Conservation (phyloP, 768 basidiomycete genomes). For the Trametes maxima region DNA sequence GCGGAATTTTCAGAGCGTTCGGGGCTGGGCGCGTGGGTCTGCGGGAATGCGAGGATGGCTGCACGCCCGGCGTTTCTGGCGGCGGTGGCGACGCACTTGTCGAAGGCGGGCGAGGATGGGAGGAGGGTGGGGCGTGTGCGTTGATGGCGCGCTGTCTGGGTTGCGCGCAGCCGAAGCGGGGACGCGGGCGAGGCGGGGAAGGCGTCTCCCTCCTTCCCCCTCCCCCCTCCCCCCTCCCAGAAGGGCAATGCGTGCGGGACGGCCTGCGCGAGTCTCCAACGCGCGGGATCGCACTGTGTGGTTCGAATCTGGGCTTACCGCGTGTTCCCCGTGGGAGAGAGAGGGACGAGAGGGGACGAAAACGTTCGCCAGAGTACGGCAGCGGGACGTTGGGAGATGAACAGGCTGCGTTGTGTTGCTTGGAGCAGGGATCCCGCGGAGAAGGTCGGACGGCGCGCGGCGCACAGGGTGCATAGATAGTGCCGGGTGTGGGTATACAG, state of each 20-base stretch:
- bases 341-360: background rate
- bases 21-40: background rate
- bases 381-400: background rate
- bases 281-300: background rate
- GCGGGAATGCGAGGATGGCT: background rate
- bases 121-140: background rate
- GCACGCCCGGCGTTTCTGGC: slow-evolving; percentile 4
- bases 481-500: slow-evolving; percentile 20
- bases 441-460: background rate
- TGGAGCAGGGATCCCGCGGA: slow-evolving; percentile 9
- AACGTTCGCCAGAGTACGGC: slow-evolving; percentile 9
- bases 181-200: slow-evolving; percentile 4
- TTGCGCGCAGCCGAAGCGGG: slow-evolving; percentile 9
- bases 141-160: background rate
- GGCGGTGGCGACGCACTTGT: background rate
- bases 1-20: too few species aligned
- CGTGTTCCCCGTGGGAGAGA: slow-evolving; percentile 5
- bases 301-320: slow-evolving; percentile 6
- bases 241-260: background rate
- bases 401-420: background rate
- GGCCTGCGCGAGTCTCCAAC: background rate
- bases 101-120: background rate
- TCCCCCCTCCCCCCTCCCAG: too few species aligned
- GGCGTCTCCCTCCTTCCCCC: too few species aligned
- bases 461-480: background rate